Percentiles rank a stretch among this genome's conserved stretches.
Evolutionary conservation across 768 basidiomycete genomes (phyloP).

Genomic region (Mycena vulgaris): DNA sequence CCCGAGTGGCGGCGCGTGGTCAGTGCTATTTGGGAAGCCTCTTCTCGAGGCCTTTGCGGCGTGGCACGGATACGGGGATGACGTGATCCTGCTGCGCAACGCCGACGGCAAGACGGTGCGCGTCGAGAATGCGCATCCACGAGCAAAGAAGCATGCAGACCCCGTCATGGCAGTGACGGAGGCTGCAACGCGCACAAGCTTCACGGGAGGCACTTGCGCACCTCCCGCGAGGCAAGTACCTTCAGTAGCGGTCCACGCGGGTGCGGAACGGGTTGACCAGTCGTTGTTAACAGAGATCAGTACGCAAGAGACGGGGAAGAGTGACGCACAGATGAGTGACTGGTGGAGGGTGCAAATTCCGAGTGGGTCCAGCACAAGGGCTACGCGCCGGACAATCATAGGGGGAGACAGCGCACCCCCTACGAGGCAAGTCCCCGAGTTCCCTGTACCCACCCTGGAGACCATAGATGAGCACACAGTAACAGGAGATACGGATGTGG

Average conservation of each 20-base stretch:
- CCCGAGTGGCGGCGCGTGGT: slow-evolving; percentile 37
- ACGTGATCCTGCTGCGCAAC: slow-evolving; percentile 9
- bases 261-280: not conserved
- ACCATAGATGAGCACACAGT: not conserved
- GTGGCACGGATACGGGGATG: slow-evolving; percentile 31
- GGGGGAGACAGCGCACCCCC: slow-evolving; percentile 28
- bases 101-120: not conserved
- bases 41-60: slow-evolving; percentile 32
- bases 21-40: slow-evolving; percentile 36
- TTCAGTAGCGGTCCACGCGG: not conserved
- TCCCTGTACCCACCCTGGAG: no score
- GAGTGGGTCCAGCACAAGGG: not conserved
- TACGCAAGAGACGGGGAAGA: not conserved
- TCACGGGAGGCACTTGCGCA: not conserved
- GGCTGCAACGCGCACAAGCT: slow-evolving; percentile 5
- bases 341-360: not conserved
- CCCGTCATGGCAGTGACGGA: slow-evolving; percentile 19
- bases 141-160: not conserved
- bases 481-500: no score
- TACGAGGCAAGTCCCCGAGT: slow-evolving; percentile 20
- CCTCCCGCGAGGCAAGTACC: slow-evolving; percentile 2
- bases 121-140: not conserved
- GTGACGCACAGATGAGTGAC: not conserved
- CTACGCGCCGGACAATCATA: slow-evolving; percentile 4
- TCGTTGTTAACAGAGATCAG: not conserved